Evolutionary conservation across 805 yeast genomes (phyloP).

Genomic region (Debaryomyces hansenii): DNA sequence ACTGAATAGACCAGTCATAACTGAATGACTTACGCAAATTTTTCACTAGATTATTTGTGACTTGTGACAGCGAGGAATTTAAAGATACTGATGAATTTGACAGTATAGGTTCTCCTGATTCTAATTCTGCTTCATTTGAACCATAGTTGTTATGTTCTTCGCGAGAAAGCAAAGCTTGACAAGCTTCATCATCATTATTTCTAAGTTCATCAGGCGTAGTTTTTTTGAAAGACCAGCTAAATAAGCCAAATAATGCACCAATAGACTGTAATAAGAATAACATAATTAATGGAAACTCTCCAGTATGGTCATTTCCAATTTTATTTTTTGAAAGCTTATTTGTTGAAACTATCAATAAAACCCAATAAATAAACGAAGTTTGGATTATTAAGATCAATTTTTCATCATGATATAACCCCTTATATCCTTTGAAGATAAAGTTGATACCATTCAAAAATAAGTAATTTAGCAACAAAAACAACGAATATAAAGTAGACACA

Average conservation of each 20-base stretch:
- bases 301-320: conserved; percentile 48
- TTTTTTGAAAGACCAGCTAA: conserved; percentile 41
- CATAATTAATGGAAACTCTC: conserved; percentile 50
- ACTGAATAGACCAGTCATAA: conserved; percentile 84
- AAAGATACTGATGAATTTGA: conserved; percentile 24
- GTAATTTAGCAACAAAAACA: conserved; percentile 56
- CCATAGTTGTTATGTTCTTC: conserved; percentile 17
- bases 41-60: conserved; percentile 6
- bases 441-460: conserved; percentile 49
- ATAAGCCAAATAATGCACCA: conserved; percentile 52
- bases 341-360: conserved; percentile 42
- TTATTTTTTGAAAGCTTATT: conserved; percentile 48
- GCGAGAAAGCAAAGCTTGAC: conserved; percentile 29
- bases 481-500: conserved; percentile 39
- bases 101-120: conserved; percentile 5
- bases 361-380: conserved; percentile 58
- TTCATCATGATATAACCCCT: conserved; percentile 43
- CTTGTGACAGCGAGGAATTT: conserved; percentile 10
- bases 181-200: conserved; percentile 20
- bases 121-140: conserved; percentile 12
- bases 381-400: conserved; percentile 47
- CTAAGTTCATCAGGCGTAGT: conserved; percentile 9
- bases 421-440: conserved; percentile 29
- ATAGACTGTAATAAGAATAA: conserved; percentile 47
- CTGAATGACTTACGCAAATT: conserved; percentile 42